Base-by-base conservation (phyloP, 2,329 filamentous ascomycete genomes). In the Verticillium dahliae region DNA sequence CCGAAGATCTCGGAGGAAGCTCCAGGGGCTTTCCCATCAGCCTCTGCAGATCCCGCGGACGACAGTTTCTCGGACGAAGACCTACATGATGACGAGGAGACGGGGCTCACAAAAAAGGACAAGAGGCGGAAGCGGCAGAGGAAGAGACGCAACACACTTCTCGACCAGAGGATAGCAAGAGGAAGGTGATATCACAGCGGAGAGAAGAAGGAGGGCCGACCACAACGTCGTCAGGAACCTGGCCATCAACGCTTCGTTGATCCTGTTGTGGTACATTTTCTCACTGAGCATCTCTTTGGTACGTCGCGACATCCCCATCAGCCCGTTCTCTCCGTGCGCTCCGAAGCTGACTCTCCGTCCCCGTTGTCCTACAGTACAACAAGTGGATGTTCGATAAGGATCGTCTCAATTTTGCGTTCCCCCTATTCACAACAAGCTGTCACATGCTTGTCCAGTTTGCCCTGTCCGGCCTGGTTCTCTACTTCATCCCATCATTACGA, bases 311-410 rank as follows among this genome's bases (percentile, higher is more conserved):
- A 56, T 45, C 15, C n/a, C 37, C 50, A 31, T 34, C 56, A 13
- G 4, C 13, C n/a, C 15, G 33, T 56, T 37, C 38, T 65, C 56
- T 6, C 15, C 2, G 33, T 27, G n/a, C 38, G 18, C 54, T 62
- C 35, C 37, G 55, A 56, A n/a, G 55, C 68, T 73, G 60, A 71
- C 71, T 70, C 64, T 73, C 66, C 14, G 33, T n/a, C 13, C 18
- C 15, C n/a, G 27, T 31, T 22, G 6, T 27, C 55, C n/a, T 37
- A 58, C 66, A 95, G 89, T 99, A 98, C 81, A 99, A 99, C 83
- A 98, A 97, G 79, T 98, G 95, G 95, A 98, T 99, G 94, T 98
- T 99, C 77, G 90, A 91, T 70, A 84, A 89, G 64, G 84, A 89
- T 67, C 86, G 90, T 67, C 85, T 96, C 68, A 89, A 97, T 75